Base-by-base conservation (phyloP, 805 yeast genomes). In the Yarrowia bubula region DNA sequence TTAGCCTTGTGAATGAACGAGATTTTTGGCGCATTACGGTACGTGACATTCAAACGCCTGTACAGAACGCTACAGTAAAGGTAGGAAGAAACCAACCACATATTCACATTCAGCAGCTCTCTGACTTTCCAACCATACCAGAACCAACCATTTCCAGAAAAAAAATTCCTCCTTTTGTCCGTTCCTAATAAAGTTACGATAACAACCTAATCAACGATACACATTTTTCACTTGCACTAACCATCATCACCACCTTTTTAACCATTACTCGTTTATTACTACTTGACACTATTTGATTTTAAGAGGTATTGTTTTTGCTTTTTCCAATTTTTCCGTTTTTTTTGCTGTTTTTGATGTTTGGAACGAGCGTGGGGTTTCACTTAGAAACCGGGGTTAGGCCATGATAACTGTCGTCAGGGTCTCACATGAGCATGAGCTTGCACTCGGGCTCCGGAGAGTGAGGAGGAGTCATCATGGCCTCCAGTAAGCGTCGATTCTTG, bases 401-500 rank as follows among this genome's bases (percentile, higher is more conserved):
- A 51, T 51, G 58, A 51, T 37, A 51, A 51, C 58, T 37, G 58
- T 37, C 58, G 43, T 51, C 58, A 48, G 55, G 17, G 11, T 48
- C 55, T 48, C 43, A 51, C 58, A 51, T 51, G 58, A 51, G 58
- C 58, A 51, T 37, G 58, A 51, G 58, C 22, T 51, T 37, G 58
- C 43, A 37, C 58, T 51, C 58, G 44, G 58, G 58, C 58, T 51
- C 58, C 8, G 58, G 58, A 51, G 58, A 51, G 58, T 51, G 58
- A 51, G 58, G 58, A 51, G 58, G 58, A 37, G 58, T 51, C 58
- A 51, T 51, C 58, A 51, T 51, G 58, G 58, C 58, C 58, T 51
- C 43, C 38, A 51, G 58, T 51, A 51, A 51, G 58, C 58, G 58
- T 37, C 58, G 58, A 51, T 51, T 51, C 43, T 51, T 51, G 58